Conservation (phyloP, 2,329 filamentous ascomycete species). For the Xylariales sp. region DNA sequence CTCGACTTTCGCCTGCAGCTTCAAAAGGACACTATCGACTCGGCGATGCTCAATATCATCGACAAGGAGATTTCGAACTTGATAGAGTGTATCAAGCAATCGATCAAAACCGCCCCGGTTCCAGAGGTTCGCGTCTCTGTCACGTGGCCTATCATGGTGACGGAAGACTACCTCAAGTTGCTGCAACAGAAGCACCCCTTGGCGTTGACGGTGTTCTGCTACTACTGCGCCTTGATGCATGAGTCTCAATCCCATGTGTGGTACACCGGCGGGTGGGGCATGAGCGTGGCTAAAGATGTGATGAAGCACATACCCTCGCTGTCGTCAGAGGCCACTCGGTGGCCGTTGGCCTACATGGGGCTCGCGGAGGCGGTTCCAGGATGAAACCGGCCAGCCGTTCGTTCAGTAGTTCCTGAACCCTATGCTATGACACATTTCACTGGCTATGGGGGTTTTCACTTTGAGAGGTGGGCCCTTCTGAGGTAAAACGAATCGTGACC, state of each 20-base stretch:
- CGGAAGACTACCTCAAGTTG: neutral
- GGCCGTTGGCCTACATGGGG: no score
- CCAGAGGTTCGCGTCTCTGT: neutral
- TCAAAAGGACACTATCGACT: neutral
- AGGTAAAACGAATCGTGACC: no score
- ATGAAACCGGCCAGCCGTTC: no score
- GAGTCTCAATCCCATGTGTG: neutral
- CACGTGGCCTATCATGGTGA: neutral
- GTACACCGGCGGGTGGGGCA: slow-evolving; percentile 1
- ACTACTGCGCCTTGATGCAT: slow-evolving; percentile 2
- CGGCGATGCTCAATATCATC: neutral
- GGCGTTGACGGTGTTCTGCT: neutral
- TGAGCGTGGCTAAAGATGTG: neutral
- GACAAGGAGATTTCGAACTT: neutral
- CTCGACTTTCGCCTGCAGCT: slow-evolving; percentile 3
- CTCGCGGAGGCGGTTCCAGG: no score
- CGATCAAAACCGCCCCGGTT: neutral
- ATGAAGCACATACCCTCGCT: no score
- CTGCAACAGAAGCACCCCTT: neutral
- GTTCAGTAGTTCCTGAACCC: no score
- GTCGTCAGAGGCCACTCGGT: no score
- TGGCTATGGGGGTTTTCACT: no score
- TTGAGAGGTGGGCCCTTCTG: no score
- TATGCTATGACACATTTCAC: no score
- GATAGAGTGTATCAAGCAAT: neutral